Evolutionary conservation across 352 stramenopile genomes (phyloP).

Genomic region (Phytophthora tentaculata): DNA sequence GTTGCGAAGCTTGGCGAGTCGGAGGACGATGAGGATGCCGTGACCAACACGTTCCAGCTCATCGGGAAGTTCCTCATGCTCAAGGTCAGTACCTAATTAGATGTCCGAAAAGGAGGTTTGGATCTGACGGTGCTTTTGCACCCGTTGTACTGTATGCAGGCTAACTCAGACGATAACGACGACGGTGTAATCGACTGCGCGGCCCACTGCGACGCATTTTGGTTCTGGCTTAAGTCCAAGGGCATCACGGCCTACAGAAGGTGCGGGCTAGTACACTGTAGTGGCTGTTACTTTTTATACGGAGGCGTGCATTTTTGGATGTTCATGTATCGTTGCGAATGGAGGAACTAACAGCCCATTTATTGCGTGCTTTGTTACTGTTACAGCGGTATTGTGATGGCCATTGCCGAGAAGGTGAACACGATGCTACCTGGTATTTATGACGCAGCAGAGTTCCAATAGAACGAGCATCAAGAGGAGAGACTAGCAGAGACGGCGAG

Average conservation of each 20-base stretch:
- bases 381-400: constrained; percentile 95
- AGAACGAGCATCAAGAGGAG: constrained; percentile 40
- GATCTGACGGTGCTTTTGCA: constrained; percentile 8
- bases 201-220: constrained; percentile 97
- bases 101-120: background rate
- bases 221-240: constrained; percentile 96
- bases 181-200: constrained; percentile 92
- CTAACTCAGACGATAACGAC: constrained; percentile 87
- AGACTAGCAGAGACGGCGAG: constrained; percentile 1
- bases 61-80: constrained; percentile 95
- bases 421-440: constrained; percentile 97
- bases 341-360: background rate
- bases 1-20: constrained; percentile 84
- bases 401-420: constrained; percentile 97
- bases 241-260: constrained; percentile 95
- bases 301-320: background rate
- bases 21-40: constrained; percentile 81
- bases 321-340: background rate
- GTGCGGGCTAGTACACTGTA: constrained; percentile 25
- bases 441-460: constrained; percentile 94
- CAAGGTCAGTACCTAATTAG: constrained; percentile 51
- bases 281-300: background rate
- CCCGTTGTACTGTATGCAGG: constrained; percentile 42
- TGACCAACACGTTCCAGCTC: constrained; percentile 98
- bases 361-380: constrained; percentile 13